Evolutionary conservation across 192 early-diverging fungal species (phyloP).

Genomic region (Coemansia sp.): DNA sequence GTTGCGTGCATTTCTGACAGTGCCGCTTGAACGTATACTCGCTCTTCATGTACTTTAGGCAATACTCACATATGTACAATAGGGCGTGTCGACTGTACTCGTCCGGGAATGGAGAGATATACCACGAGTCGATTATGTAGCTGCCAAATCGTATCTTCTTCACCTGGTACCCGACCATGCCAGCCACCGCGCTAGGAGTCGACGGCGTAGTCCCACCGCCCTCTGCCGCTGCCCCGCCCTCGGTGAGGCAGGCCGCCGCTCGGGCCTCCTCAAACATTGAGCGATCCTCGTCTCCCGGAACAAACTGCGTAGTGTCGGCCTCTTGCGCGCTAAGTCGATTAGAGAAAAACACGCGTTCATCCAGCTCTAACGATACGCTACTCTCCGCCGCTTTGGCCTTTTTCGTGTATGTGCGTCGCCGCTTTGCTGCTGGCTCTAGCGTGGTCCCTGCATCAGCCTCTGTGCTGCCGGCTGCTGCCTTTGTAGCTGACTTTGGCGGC

Average conservation of each 20-base stretch:
- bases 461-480: background rate
- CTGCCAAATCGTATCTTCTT: conserved; percentile 76
- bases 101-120: conserved; percentile 92
- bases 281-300: conserved; percentile 60
- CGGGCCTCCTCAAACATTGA: conserved; percentile 58
- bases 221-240: conserved; percentile 5
- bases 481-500: conserved; percentile 5
- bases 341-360: conserved; percentile 40
- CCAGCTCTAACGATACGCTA: background rate
- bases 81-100: conserved; percentile 84
- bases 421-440: conserved; percentile 20
- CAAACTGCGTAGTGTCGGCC: conserved; percentile 57
- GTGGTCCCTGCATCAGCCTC: background rate
- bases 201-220: conserved; percentile 25
- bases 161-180: conserved; percentile 41
- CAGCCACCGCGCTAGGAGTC: conserved; percentile 22
- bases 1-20: conserved; percentile 77
- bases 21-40: conserved; percentile 80
- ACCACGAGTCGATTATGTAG: conserved; percentile 92
- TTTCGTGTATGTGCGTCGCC: conserved; percentile 33
- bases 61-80: conserved; percentile 95
- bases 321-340: conserved; percentile 56
- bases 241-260: conserved; percentile 35
- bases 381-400: conserved; percentile 5
- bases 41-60: conserved; percentile 97